phyloP scores from a whole-genome alignment of 2,329 filamentous ascomycete species.

The Aspergillus arachidicola region DNA sequence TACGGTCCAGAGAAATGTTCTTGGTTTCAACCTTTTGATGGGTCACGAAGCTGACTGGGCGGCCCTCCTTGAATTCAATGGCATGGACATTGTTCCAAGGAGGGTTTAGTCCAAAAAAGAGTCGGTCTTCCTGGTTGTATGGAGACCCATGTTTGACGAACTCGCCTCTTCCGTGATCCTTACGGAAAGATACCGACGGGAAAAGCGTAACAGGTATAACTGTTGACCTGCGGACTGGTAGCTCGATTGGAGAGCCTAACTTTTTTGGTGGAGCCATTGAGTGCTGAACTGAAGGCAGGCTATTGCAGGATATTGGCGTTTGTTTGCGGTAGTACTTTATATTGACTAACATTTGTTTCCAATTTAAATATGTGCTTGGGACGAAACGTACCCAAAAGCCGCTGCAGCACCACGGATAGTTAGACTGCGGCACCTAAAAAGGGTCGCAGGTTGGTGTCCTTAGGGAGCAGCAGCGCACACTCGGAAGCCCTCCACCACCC shows the following conservation, averaged over 20 bases:
- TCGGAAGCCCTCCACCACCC: background rate
- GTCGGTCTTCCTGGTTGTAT: slow-evolving; percentile 4
- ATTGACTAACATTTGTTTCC: background rate
- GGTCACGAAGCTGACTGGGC: slow-evolving; percentile 7
- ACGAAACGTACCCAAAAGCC: background rate
- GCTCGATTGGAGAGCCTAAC: slow-evolving; percentile 5
- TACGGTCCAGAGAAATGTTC: background rate
- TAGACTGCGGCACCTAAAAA: background rate
- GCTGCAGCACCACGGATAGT: background rate
- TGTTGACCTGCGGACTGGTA: background rate
- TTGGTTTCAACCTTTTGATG: background rate
- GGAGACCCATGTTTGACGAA: slow-evolving; percentile 12
- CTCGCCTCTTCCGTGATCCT: background rate
- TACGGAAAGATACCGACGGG: slow-evolving; percentile 2
- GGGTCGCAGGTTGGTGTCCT: background rate
- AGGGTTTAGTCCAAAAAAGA: slow-evolving; percentile 11
- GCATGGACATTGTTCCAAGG: slow-evolving; percentile 8
- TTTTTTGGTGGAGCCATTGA: slow-evolving; percentile 1
- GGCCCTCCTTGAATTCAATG: slow-evolving; percentile 13
- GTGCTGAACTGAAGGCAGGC: background rate
- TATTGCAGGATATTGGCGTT: background rate
- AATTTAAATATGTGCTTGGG: background rate
- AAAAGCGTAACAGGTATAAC: background rate
- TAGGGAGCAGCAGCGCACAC: background rate
- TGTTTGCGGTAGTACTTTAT: background rate